Conservation (phyloP, 176 grass and related monocot genomes). For the Echinochloa phyllopogon region DNA sequence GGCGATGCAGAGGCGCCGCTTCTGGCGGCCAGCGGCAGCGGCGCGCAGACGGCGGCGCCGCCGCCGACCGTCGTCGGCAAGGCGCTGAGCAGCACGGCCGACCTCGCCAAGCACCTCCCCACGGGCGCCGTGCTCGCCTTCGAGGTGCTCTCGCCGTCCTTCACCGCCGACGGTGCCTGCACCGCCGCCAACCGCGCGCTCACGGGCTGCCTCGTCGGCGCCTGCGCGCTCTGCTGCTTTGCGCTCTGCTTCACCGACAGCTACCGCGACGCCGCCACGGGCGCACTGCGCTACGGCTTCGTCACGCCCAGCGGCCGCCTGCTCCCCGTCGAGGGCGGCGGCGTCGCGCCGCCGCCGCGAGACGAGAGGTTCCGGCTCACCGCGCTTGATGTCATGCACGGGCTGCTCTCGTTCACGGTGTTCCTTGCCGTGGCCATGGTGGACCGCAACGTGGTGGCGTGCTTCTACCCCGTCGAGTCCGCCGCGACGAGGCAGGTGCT, state of each 20-base stretch:
- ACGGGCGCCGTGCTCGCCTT: constrained; percentile 85
- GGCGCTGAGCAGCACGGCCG: constrained; percentile 60
- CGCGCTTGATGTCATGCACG: constrained; percentile 55
- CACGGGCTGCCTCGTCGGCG: constrained; percentile 57
- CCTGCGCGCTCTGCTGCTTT: constrained; percentile 57
- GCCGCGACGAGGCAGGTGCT: constrained; percentile 45
- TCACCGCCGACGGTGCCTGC: constrained; percentile 69
- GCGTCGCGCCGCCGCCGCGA: neutral
- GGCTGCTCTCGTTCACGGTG: constrained; percentile 53
- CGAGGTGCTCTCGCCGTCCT: constrained; percentile 73
- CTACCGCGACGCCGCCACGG: constrained; percentile 57
- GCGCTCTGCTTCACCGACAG: constrained; percentile 88
- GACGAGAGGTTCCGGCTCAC: constrained; percentile 37
- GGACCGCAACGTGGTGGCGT: constrained; percentile 60
- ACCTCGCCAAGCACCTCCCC: constrained; percentile 87
- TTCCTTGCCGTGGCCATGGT: constrained; percentile 64
- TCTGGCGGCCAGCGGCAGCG: neutral
- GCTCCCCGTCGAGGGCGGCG: constrained; percentile 31
- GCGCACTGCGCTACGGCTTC: constrained; percentile 57
- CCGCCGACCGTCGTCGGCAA: constrained; percentile 37
- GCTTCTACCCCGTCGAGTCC: constrained; percentile 64
- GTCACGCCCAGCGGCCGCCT: constrained; percentile 52
- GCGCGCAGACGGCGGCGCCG: neutral
- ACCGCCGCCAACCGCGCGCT: constrained; percentile 47
- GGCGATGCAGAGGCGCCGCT: constrained; percentile 49